Evolutionary conservation across 805 yeast genomes (phyloP).

Genomic region (Kodamaea hsintzibuensis): DNA sequence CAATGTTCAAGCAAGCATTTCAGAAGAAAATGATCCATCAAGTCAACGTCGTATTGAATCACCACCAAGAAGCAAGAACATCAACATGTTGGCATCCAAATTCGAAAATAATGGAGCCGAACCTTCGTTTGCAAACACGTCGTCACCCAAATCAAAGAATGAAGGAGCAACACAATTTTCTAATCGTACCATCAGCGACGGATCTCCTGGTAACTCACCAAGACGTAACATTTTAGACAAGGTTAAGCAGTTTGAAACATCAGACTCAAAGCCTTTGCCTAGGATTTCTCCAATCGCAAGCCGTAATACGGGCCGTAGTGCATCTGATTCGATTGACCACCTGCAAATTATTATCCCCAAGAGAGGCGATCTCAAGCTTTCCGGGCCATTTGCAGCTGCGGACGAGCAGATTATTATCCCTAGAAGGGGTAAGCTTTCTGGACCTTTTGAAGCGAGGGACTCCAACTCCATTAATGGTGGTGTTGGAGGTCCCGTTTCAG

Average conservation of each 20-base stretch:
- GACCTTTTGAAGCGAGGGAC: conserved; percentile 5
- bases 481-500: not conserved
- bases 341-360: not conserved
- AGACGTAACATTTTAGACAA: conserved; percentile 32
- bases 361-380: conserved; percentile 6
- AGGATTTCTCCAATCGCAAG: not conserved
- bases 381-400: conserved; percentile 2
- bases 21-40: not conserved
- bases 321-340: not conserved
- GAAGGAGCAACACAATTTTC: conserved; percentile 12
- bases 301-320: not conserved
- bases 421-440: conserved; percentile 4
- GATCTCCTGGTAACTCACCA: conserved; percentile 22
- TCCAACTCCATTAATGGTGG: conserved; percentile 8
- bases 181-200: conserved; percentile 16
- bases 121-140: not conserved
- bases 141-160: conserved; percentile 20
- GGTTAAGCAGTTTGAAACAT: conserved; percentile 36
- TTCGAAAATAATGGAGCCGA: conserved; percentile 16
- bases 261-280: conserved; percentile 9
- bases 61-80: conserved; percentile 18
- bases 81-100: conserved; percentile 24
- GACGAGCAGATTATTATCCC: conserved; percentile 1
- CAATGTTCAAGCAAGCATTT: not conserved
- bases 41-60: conserved; percentile 6